A percentile compares a stretch with the other conserved stretches of the same genome.
These are phyloP conservation scores for Zasmidium citrigriseum DNA, from an alignment of 2,329 filamentous ascomycete genomes.

Conservation along the genomic window DNA sequence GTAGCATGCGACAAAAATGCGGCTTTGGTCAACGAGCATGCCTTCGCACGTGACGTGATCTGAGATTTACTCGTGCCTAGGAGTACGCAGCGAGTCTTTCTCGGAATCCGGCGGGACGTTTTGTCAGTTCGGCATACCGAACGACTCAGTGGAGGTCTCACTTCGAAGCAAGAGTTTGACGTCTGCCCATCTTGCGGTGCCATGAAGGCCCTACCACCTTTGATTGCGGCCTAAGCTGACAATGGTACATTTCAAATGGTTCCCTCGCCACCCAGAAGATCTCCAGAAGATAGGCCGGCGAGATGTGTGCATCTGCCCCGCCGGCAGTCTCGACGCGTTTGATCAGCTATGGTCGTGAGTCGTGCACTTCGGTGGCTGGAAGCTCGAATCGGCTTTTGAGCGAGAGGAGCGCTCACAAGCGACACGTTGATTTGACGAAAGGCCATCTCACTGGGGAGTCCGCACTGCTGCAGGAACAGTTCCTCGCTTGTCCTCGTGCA, in stretches of 20 bases:
- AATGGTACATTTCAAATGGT: not conserved
- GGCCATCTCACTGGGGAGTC: not conserved
- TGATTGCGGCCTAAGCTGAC: not conserved
- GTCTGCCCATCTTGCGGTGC: not conserved
- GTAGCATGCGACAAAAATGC: no score
- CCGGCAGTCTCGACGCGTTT: not conserved
- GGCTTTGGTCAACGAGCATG: no score
- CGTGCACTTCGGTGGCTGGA: not conserved
- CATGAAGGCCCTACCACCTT: not conserved
- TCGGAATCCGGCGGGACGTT: no score
- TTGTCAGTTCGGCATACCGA: not conserved
- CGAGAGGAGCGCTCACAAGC: not conserved
- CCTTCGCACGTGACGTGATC: no score
- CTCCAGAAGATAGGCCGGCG: not conserved
- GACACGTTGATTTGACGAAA: not conserved
- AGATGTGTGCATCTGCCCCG: no score
- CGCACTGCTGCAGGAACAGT: not conserved
- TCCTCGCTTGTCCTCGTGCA: not conserved
- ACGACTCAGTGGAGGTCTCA: not conserved
- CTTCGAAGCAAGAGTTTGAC: not conserved
- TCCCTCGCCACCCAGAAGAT: not conserved
- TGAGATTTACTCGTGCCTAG: no score
- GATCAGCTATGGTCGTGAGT: not conserved
- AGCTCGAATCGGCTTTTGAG: not conserved
- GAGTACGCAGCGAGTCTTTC: no score